Percentiles rank a stretch among this genome's conserved stretches.
Conservation (phyloP, 768 basidiomycete genomes). For the Scleroderma bovista region DNA sequence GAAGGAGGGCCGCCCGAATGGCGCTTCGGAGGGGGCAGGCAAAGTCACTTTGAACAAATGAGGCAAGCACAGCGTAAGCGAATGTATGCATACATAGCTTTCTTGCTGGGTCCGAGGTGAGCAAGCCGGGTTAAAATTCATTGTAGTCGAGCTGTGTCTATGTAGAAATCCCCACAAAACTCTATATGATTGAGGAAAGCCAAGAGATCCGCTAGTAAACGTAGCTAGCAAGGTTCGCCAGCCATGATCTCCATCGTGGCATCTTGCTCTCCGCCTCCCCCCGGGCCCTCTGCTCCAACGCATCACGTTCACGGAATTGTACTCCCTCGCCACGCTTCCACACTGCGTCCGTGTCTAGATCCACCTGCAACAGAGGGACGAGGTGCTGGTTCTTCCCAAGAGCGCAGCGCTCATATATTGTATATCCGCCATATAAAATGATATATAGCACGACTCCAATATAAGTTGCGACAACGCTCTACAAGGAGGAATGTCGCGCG, state of each 20-base stretch:
- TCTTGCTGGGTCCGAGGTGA: no score
- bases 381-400: constrained; percentile 30
- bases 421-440: constrained; percentile 41
- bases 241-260: neutral
- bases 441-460: constrained; percentile 46
- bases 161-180: no score
- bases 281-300: constrained; percentile 3
- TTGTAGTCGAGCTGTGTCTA: no score
- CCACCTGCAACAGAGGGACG: constrained; percentile 38
- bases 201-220: no score
- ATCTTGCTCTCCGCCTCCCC: neutral
- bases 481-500: neutral
- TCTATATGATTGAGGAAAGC: no score
- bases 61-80: no score
- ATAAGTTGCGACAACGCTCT: constrained; percentile 55
- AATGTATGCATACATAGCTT: no score
- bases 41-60: no score
- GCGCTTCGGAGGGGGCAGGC: no score
- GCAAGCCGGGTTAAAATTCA: no score
- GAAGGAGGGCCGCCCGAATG: no score
- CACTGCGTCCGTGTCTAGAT: constrained; percentile 50
- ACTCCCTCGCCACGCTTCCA: constrained; percentile 44
- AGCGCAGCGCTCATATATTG: constrained; percentile 33
- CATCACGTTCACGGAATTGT: constrained; percentile 30
- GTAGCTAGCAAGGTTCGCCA: neutral